Percentiles rank a stretch among this genome's conserved stretches.
Conservation (phyloP, 495 filamentous ascomycete genomes). For the Xylaria curta region DNA sequence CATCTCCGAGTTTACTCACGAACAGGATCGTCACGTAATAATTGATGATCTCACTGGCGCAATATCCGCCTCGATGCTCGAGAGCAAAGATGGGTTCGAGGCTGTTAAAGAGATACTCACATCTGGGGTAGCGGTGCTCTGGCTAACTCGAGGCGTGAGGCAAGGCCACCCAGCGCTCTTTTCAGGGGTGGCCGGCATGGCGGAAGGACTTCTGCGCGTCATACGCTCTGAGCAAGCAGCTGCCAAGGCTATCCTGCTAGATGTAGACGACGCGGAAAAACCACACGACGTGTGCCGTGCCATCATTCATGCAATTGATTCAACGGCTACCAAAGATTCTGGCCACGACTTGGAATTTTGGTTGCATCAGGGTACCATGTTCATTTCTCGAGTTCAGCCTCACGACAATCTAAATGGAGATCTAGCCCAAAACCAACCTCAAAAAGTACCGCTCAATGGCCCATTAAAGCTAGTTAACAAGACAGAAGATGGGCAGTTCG, state of each 20-base stretch:
- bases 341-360: slow-evolving; percentile 36
- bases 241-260: slow-evolving; percentile 28
- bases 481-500: slow-evolving; percentile 26
- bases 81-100: slow-evolving; percentile 21
- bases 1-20: slow-evolving; percentile 18
- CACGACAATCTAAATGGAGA: slow-evolving; percentile 15
- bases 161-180: slow-evolving; percentile 24
- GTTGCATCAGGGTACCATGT: slow-evolving; percentile 33
- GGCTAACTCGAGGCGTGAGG: slow-evolving; percentile 34
- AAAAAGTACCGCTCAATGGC: slow-evolving; percentile 18
- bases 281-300: slow-evolving; percentile 18
- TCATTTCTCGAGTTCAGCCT: slow-evolving; percentile 28
- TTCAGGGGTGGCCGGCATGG: slow-evolving; percentile 26
- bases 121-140: slow-evolving; percentile 30
- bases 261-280: slow-evolving; percentile 29
- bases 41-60: slow-evolving; percentile 30
- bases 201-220: slow-evolving; percentile 34
- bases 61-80: slow-evolving; percentile 30
- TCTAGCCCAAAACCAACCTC: slow-evolving; percentile 4
- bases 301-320: slow-evolving; percentile 23
- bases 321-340: slow-evolving; percentile 30
- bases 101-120: slow-evolving; percentile 29
- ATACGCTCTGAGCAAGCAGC: slow-evolving; percentile 36
- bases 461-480: slow-evolving; percentile 20
- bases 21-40: slow-evolving; percentile 22